Evolutionary conservation across 202 grass and related monocot species (phyloP).

Genomic region (Cymbopogon flexuosus): DNA sequence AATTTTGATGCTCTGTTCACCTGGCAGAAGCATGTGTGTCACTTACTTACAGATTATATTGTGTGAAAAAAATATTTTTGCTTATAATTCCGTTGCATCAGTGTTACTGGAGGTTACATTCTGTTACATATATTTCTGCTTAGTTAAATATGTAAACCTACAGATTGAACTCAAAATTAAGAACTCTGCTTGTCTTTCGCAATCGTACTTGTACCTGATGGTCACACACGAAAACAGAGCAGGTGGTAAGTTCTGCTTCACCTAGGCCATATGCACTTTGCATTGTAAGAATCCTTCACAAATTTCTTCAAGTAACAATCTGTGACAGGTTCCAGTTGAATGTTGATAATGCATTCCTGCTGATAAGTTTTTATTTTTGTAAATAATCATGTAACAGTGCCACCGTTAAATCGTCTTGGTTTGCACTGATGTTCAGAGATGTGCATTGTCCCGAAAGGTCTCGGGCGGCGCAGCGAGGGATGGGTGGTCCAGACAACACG

Average conservation of each 20-base stretch:
- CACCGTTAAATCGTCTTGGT: not conserved
- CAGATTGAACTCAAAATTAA: too few species aligned
- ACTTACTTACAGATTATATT: too few species aligned
- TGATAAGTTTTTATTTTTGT: not conserved
- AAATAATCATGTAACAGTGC: not conserved
- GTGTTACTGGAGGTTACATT: too few species aligned
- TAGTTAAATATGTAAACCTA: too few species aligned
- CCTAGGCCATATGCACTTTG: not conserved
- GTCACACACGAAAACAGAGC: not conserved
- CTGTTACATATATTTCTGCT: too few species aligned
- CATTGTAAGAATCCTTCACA: not conserved
- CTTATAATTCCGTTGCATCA: too few species aligned
- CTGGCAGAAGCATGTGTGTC: too few species aligned
- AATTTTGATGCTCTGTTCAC: too few species aligned
- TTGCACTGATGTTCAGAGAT: not conserved
- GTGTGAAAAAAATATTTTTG: too few species aligned
- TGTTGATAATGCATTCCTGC: not conserved
- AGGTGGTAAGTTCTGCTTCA: not conserved
- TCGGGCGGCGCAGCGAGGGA: conserved; percentile 21
- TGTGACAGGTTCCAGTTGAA: not conserved
- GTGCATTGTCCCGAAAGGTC: not conserved
- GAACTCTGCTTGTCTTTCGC: too few species aligned
- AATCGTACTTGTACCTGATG: not conserved
- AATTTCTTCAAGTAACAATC: not conserved
- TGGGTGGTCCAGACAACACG: conserved; percentile 39